A percentile compares a stretch with the other conserved stretches of the same genome.
phyloP scores from a whole-genome alignment of 257 asterid genomes.

The Phtheirospermum japonicum region DNA sequence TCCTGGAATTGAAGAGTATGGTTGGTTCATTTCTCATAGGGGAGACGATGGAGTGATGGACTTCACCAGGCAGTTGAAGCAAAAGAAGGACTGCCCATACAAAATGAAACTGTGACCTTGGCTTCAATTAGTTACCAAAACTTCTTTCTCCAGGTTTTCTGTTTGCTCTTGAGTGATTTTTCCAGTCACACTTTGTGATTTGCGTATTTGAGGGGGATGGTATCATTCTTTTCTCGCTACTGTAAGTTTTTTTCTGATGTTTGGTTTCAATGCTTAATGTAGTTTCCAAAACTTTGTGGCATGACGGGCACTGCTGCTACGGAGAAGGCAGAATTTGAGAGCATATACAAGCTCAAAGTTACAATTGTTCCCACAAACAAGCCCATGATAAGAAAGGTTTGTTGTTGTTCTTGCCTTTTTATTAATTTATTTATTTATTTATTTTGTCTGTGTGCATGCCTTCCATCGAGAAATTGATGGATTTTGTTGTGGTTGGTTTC shows the following conservation, averaged over 20 bases:
- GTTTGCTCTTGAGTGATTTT: slow-evolving; percentile 25
- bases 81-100: slow-evolving; percentile 92
- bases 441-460: slow-evolving; percentile 8
- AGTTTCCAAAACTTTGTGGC: slow-evolving; percentile 99
- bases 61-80: slow-evolving; percentile 99
- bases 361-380: slow-evolving; percentile 97
- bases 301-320: slow-evolving; percentile 99
- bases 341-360: slow-evolving; percentile 98
- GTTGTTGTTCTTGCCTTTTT: slow-evolving; percentile 1
- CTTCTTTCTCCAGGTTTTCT: slow-evolving; percentile 94
- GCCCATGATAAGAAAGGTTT: slow-evolving; percentile 96
- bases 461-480: slow-evolving; percentile 14
- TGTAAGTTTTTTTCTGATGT: slow-evolving; percentile 28
- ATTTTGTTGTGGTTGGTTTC: slow-evolving; percentile 22
- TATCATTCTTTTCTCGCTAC: slow-evolving; percentile 19
- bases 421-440: neutral
- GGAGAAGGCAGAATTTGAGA: slow-evolving; percentile 93
- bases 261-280: slow-evolving; percentile 36
- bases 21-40: slow-evolving; percentile 46
- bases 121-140: slow-evolving; percentile 99
- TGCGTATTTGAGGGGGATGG: slow-evolving; percentile 13
- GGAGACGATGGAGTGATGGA: slow-evolving; percentile 99
- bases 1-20: slow-evolving; percentile 14
- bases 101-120: slow-evolving; percentile 92
- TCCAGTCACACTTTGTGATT: slow-evolving; percentile 19